Base-by-base conservation (phyloP, 2,329 filamentous ascomycete genomes). In the Ceratocystiopsis minuta region DNA sequence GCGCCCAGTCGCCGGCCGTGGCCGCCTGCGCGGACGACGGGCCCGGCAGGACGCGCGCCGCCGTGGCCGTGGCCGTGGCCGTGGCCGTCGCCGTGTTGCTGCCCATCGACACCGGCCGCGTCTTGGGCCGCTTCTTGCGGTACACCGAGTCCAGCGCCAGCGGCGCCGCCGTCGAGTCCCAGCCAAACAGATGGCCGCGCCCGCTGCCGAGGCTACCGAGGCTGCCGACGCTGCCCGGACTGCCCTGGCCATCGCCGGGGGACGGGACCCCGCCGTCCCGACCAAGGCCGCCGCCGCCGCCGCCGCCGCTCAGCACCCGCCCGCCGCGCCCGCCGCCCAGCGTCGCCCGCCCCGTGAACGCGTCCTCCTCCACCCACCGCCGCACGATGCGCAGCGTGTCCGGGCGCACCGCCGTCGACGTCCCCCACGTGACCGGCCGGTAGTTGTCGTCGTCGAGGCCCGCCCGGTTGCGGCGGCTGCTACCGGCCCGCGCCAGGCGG, bases 341-440 rank as follows among this genome's bases (percentile, higher is more conserved):
- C 1, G 59, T 60, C 13, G 63, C 56, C 38, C 66, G 65, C 2
- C 72, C 70, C 2, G 67, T 61, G 24, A 72, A 68, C 0, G 70
- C 70, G 49, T 75, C 74, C 49, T 78, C 70, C 49, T 77, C 71
- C 65, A 78, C 75, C 76, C 76, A 80, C 20, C 72, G 64, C 20
- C 69, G 64, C 16, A 80, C 74, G 35, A 73, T 72, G 43, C 67
- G 65, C 45, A 75, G 62, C 1, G 67, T 71, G 10, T 72, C 65
- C 13, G 57, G 55, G 18, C 70, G 70, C 2, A 74, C 57, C 7
- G 24, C 24, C 24, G 63, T 56, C 0, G 74, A 78, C n/a, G 61
- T 57, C 4, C 52, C 48, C 75, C 76, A 80, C 3, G 61, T 59
- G n/a, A 76, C 63, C 10, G 68, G 65, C 16, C 68, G 60, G 52